These are phyloP conservation scores for Fragilaria radians DNA, from an alignment of 108 stramenopile genomes.

Conservation along the genomic window DNA sequence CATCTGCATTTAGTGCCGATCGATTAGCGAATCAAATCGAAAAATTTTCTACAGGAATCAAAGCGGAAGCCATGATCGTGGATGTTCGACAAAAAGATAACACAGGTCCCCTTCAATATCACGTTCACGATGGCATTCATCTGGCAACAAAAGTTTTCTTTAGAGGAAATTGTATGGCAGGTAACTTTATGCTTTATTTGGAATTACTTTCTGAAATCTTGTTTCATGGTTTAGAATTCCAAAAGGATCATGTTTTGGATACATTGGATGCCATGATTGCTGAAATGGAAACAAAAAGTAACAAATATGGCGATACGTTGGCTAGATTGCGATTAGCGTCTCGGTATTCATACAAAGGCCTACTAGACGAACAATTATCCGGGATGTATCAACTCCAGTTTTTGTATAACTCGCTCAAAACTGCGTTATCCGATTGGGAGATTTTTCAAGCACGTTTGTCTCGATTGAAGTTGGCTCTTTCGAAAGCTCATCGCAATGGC, in stretches of 20 bases:
- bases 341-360: conserved; percentile 23
- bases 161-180: conserved; percentile 54
- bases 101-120: not conserved
- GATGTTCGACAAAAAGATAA: not conserved
- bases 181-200: conserved; percentile 58
- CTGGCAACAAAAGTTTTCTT: conserved; percentile 60
- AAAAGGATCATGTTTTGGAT: conserved; percentile 46
- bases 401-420: conserved; percentile 37
- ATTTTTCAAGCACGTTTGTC: conserved; percentile 40
- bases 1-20: conserved; percentile 7
- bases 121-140: conserved; percentile 51
- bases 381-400: conserved; percentile 64
- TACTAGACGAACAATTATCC: conserved; percentile 68
- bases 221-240: conserved; percentile 35
- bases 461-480: conserved; percentile 48
- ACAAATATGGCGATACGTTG: conserved; percentile 40
- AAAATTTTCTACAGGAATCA: conserved; percentile 65
- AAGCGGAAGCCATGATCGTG: not conserved
- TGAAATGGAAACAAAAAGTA: conserved; percentile 30
- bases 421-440: conserved; percentile 72
- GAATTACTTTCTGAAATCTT: conserved; percentile 57
- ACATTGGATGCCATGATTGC: conserved; percentile 62
- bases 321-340: conserved; percentile 20
- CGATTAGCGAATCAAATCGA: conserved; percentile 46
- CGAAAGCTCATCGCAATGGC: conserved; percentile 49